Conservation (phyloP, 495 filamentous ascomycete genomes). For the Neurospora sp. region DNA sequence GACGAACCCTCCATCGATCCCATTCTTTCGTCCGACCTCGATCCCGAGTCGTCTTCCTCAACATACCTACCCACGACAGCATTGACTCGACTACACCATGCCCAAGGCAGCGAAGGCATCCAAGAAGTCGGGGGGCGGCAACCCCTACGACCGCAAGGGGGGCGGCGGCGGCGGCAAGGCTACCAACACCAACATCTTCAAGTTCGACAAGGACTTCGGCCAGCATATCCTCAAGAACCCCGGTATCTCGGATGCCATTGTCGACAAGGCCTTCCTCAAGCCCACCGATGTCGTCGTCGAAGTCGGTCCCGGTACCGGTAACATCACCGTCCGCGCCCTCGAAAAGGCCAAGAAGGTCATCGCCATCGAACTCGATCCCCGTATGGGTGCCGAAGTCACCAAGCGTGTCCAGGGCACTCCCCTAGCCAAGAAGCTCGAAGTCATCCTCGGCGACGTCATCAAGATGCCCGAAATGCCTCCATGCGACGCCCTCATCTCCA, state of each 20-base stretch:
- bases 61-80: neutral
- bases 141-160: slow-evolving; percentile 46
- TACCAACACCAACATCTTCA: slow-evolving; percentile 72
- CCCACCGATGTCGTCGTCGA: slow-evolving; percentile 63
- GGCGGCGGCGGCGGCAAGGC: slow-evolving; percentile 25
- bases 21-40: neutral
- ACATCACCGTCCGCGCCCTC: slow-evolving; percentile 74
- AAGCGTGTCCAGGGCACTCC: slow-evolving; percentile 87
- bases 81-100: slow-evolving; percentile 26
- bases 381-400: slow-evolving; percentile 94
- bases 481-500: slow-evolving; percentile 87
- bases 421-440: slow-evolving; percentile 65
- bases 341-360: slow-evolving; percentile 79
- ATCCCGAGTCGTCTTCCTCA: neutral
- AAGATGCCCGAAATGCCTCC: slow-evolving; percentile 69
- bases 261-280: slow-evolving; percentile 77
- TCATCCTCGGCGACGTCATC: slow-evolving; percentile 86
- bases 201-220: slow-evolving; percentile 46
- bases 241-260: slow-evolving; percentile 77
- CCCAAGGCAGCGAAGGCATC: slow-evolving; percentile 45
- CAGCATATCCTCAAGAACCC: slow-evolving; percentile 97
- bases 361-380: slow-evolving; percentile 82
- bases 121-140: slow-evolving; percentile 48
- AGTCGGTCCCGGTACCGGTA: slow-evolving; percentile 30
- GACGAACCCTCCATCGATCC: neutral